Conservation (phyloP, 2,329 filamentous ascomycete species). For the Fusarium nodosum region DNA sequence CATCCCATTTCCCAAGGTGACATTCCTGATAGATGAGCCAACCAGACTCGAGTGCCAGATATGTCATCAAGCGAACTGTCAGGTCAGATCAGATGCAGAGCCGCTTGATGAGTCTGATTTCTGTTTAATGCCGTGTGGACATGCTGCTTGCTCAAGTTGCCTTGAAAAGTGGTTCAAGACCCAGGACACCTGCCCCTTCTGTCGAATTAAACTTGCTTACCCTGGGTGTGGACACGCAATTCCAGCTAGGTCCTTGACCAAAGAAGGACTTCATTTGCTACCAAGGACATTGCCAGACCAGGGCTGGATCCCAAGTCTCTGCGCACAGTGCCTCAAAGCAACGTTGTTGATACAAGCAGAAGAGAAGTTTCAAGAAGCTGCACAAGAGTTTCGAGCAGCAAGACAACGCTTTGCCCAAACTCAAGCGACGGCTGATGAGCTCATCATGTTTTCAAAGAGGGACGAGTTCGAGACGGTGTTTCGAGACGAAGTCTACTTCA, state of each 20-base stretch:
- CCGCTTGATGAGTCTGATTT: conserved; percentile 40
- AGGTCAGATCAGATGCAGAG: conserved; percentile 37
- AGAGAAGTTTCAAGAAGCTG: conserved; percentile 29
- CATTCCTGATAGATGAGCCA: conserved; percentile 49
- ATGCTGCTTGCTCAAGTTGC: conserved; percentile 52
- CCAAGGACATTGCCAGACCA: conserved; percentile 53
- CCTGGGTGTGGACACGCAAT: conserved; percentile 51
- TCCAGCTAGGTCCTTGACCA: conserved; percentile 45
- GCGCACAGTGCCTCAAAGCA: conserved; percentile 35
- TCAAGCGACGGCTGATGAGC: conserved; percentile 30
- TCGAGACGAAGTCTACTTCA: conserved; percentile 41
- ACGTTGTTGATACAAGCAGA: conserved; percentile 22
- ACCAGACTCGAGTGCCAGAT: conserved; percentile 46
- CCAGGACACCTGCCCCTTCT: conserved; percentile 54
- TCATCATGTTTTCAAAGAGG: conserved; percentile 30
- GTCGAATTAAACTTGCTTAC: conserved; percentile 50
- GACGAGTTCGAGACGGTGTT: conserved; percentile 44
- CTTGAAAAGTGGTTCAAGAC: conserved; percentile 48
- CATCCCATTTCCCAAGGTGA: conserved; percentile 50
- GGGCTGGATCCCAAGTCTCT: conserved; percentile 50
- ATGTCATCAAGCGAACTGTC: conserved; percentile 42
- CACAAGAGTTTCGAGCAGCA: conserved; percentile 28
- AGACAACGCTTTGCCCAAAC: conserved; percentile 30
- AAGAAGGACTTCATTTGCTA: conserved; percentile 51
- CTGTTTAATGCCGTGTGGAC: conserved; percentile 55